Evolutionary conservation across 805 yeast genomes (phyloP), one percentile per base, ranked within the genome.

Genomic region (Pichia scutulata): DNA sequence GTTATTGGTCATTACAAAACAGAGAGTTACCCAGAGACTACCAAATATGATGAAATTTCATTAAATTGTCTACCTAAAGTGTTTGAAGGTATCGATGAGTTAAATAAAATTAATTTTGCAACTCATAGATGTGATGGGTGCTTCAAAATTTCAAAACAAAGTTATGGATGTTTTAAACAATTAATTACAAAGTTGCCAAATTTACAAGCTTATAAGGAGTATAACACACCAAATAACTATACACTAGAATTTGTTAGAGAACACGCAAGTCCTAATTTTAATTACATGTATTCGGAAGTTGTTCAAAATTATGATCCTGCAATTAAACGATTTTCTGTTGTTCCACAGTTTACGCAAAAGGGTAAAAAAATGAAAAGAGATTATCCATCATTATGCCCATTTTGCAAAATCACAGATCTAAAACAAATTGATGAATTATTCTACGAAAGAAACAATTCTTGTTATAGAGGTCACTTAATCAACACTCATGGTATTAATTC

Each of bases 401-500:
- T 43, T 40, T 50, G 52, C 28, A 46, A 50, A 39, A 39, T 50
- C 1, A 23, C 46, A 1, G 49, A 46, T 0, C 4, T 33, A 2
- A 37, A 33, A 33, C 30, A 39, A 2, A 43, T 50, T 23, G 52
- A 50, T 30, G 46, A 49, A 1, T 39, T 50, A 22, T 54, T 54
- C 33, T 54, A 50, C 36, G 54, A 54, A 16, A 42, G 57, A 21
- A 54, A 54, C 16, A 54, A 54, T 23, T 52, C 55, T 14, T 53
- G 55, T 6, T 54, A 54, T 36, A 43, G 57, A 22, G 57, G 57
- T n/a, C 57, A 54, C 43, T 40, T 54, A 9, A 50, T 54, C 28
- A 54, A 54, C 22, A 54, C 57, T 2, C 57, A 54, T 40, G 57
- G 57, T 3, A 46, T 54, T 22, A 50, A 48, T 39, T 51, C 54